Evolutionary conservation across 176 grass and related monocot species (phyloP).

Genomic region (Paspalum vaginatum): DNA sequence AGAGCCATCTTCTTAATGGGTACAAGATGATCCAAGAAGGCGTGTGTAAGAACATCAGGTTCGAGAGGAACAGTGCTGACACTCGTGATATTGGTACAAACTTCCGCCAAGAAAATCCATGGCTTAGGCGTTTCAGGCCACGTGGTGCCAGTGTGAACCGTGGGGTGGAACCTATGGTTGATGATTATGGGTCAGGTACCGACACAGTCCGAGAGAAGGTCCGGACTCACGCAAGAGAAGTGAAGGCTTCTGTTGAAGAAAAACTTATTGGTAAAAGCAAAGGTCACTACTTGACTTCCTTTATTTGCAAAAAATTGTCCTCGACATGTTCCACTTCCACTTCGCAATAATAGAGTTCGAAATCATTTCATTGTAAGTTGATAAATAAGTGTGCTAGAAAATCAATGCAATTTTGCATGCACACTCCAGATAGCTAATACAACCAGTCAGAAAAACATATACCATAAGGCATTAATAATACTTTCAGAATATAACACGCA

Average conservation of each 20-base stretch:
- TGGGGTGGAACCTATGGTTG: not conserved
- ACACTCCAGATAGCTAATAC: not conserved
- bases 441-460: not conserved
- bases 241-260: not conserved
- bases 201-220: conserved; percentile 39
- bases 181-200: conserved; percentile 43
- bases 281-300: conserved; percentile 37
- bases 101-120: conserved; percentile 48
- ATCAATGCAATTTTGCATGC: not conserved
- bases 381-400: not conserved
- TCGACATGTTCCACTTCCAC: not conserved
- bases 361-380: not conserved
- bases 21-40: conserved; percentile 50
- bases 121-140: conserved; percentile 56
- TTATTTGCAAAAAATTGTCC: conserved; percentile 14
- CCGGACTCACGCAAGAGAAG: conserved; percentile 32
- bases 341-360: not conserved
- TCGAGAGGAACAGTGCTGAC: conserved; percentile 27
- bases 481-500: not conserved
- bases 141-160: not conserved
- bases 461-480: not conserved
- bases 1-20: not conserved
- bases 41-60: conserved; percentile 28
- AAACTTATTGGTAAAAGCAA: conserved; percentile 43
- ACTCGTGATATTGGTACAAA: not conserved